Evolutionary conservation across 805 yeast species (phyloP).

Genomic region (Lachancea cidri): DNA sequence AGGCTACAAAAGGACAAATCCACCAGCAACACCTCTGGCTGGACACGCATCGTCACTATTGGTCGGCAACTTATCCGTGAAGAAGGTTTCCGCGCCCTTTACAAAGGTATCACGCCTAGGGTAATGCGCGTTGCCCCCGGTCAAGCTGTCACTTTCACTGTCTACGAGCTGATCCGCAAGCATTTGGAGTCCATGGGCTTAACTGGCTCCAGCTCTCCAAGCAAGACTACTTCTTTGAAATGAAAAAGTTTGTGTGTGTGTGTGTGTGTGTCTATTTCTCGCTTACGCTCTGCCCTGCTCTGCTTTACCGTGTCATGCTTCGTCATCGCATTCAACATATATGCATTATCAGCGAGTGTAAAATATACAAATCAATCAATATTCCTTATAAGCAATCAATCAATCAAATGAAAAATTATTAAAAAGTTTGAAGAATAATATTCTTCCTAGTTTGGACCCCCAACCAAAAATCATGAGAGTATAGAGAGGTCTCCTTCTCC

Average conservation of each 20-base stretch:
- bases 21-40: slow-evolving; percentile 59
- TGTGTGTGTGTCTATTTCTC: too few species aligned
- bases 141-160: slow-evolving; percentile 97
- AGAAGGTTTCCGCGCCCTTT: slow-evolving; percentile 84
- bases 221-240: background rate
- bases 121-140: slow-evolving; percentile 99
- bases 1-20: slow-evolving; percentile 89
- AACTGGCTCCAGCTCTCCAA: background rate
- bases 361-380: background rate
- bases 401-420: too few species aligned
- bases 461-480: too few species aligned
- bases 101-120: slow-evolving; percentile 97
- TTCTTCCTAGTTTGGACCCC: too few species aligned
- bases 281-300: too few species aligned
- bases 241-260: too few species aligned
- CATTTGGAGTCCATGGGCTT: slow-evolving; percentile 40
- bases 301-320: too few species aligned
- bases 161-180: slow-evolving; percentile 81
- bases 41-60: slow-evolving; percentile 75
- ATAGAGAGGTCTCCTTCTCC: too few species aligned
- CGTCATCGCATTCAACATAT: too few species aligned
- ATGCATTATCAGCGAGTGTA: too few species aligned
- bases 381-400: background rate
- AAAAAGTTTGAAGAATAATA: background rate
- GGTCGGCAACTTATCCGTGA: slow-evolving; percentile 76